Evolutionary conservation across 1,139 yeast species (phyloP).

Genomic region (Spathaspora sp.): DNA sequence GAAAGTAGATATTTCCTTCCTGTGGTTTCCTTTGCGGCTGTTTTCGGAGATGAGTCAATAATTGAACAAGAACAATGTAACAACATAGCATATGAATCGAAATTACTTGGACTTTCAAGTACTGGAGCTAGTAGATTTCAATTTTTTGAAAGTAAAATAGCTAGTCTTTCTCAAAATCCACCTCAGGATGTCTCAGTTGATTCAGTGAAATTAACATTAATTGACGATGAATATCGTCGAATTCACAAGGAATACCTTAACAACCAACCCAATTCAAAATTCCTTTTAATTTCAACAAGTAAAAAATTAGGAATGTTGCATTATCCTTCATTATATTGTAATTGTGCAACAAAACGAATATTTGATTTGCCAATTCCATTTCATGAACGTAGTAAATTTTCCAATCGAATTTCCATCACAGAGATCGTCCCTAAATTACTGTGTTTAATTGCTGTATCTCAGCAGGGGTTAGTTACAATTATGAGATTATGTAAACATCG

Average conservation of each 20-base stretch:
- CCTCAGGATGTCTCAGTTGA: constrained; percentile 8
- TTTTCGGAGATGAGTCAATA: constrained; percentile 46
- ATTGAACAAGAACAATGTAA: constrained; percentile 28
- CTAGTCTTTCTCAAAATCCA: constrained; percentile 12
- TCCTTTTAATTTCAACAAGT: constrained; percentile 47
- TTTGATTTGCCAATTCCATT: constrained; percentile 37
- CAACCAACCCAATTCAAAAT: constrained; percentile 12
- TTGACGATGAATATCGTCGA: constrained; percentile 40
- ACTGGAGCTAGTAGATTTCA: constrained; percentile 45
- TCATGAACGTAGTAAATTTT: constrained; percentile 37
- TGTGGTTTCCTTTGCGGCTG: constrained; percentile 47
- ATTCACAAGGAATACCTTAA: constrained; percentile 25
- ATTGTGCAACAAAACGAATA: constrained; percentile 42
- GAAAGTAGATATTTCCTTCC: constrained; percentile 41
- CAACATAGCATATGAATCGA: constrained; percentile 36
- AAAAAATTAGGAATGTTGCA: constrained; percentile 47
- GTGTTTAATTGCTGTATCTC: constrained; percentile 54
- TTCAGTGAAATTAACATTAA: constrained; percentile 22
- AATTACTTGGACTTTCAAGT: constrained; percentile 30
- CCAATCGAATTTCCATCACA: constrained; percentile 55
- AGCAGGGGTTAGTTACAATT: constrained; percentile 57
- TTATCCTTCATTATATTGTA: constrained; percentile 49
- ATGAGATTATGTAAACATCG: constrained; percentile 56
- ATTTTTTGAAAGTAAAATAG: constrained; percentile 32
- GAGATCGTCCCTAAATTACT: constrained; percentile 53